These are phyloP conservation scores for Thelonectria olida DNA, from an alignment of 2,329 filamentous ascomycete species.

Conservation along the genomic window DNA sequence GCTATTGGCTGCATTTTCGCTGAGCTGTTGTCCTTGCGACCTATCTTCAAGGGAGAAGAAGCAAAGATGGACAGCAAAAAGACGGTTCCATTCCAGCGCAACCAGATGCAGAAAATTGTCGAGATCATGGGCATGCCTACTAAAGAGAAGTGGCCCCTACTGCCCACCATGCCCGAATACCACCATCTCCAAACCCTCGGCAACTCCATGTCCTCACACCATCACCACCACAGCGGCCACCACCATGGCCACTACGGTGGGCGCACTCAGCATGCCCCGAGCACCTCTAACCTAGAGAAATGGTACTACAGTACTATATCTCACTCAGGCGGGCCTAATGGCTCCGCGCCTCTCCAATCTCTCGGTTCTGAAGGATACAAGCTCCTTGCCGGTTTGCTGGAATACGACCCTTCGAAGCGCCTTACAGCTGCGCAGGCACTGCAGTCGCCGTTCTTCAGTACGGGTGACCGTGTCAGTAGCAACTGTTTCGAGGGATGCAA, in stretches of 20 bases:
- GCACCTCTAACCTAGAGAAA: slow-evolving; percentile 71
- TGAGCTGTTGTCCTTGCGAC: slow-evolving; percentile 86
- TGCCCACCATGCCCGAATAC: slow-evolving; percentile 89
- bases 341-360: slow-evolving; percentile 58
- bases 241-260: slow-evolving; percentile 49
- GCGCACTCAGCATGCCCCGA: slow-evolving; percentile 50
- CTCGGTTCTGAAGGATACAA: slow-evolving; percentile 83
- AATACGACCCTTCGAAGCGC: slow-evolving; percentile 91
- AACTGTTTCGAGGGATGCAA: slow-evolving; percentile 94
- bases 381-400: slow-evolving; percentile 81
- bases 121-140: slow-evolving; percentile 93
- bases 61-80: slow-evolving; percentile 99
- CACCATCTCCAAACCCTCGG: slow-evolving; percentile 70
- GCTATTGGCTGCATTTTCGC: slow-evolving; percentile 98
- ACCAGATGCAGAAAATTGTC: slow-evolving; percentile 99
- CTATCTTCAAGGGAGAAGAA: slow-evolving; percentile 98
- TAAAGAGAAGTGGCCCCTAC: slow-evolving; percentile 87
- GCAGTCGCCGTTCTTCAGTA: slow-evolving; percentile 88
- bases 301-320: slow-evolving; percentile 81
- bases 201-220: slow-evolving; percentile 57
- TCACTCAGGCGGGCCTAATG: slow-evolving; percentile 53
- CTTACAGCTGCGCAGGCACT: slow-evolving; percentile 88
- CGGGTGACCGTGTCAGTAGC: slow-evolving; percentile 75
- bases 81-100: slow-evolving; percentile 94
- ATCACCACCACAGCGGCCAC: slow-evolving; percentile 54